Conservation (phyloP, 2,329 filamentous ascomycete species). For the Sodiomyces alkalinus region DNA sequence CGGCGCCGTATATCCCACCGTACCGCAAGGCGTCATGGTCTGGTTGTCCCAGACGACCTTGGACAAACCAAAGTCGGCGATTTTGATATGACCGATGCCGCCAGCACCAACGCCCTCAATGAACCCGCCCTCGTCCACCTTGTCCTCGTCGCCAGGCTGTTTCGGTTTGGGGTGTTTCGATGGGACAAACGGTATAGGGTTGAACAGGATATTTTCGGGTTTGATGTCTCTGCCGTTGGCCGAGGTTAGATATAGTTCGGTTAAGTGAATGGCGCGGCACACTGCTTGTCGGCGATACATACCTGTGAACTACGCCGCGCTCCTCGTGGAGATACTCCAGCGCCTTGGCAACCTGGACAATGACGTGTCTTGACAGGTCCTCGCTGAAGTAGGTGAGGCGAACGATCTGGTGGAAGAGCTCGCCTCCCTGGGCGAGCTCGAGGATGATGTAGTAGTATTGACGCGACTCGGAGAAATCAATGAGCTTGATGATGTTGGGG, state of each 20-base stretch:
- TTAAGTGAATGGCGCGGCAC: too few relatives aligned
- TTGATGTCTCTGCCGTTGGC: constrained; percentile 67
- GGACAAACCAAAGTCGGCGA: constrained; percentile 93
- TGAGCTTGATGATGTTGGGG: constrained; percentile 84
- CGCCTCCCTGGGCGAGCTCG: constrained; percentile 86
- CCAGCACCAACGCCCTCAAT: constrained; percentile 66
- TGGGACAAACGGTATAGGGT: constrained; percentile 68
- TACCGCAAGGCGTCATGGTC: constrained; percentile 98
- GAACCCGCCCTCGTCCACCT: constrained; percentile 92
- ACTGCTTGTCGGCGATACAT: constrained; percentile 23
- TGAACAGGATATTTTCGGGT: constrained; percentile 91
- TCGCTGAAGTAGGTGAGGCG: constrained; percentile 98
- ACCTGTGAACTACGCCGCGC: constrained; percentile 94
- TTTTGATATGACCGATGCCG: constrained; percentile 90
- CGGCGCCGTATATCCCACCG: constrained; percentile 92
- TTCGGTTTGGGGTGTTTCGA: constrained; percentile 67
- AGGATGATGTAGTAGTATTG: constrained; percentile 98
- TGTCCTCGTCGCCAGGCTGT: constrained; percentile 86
- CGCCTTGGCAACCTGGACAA: constrained; percentile 86
- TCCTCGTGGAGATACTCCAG: constrained; percentile 90
- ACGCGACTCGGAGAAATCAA: constrained; percentile 83
- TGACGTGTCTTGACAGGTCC: constrained; percentile 85
- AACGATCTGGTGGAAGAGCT: constrained; percentile 97
- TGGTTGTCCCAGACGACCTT: constrained; percentile 98
- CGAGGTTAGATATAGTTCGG: too few relatives aligned